Evolutionary conservation across 495 filamentous ascomycete genomes (phyloP).

Genomic region (Daldinia loculata): DNA sequence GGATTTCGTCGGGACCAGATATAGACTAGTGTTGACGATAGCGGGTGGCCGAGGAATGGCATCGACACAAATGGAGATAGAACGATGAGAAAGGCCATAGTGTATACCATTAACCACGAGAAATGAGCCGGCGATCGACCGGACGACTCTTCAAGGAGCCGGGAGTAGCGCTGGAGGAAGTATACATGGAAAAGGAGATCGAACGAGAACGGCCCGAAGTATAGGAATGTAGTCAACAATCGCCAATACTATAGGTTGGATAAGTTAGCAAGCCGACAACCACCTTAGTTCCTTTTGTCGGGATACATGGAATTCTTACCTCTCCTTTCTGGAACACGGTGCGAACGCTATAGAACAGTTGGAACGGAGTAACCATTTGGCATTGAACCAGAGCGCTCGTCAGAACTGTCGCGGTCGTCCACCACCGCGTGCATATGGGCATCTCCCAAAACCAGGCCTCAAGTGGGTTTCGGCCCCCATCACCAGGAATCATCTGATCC

Average conservation of each 20-base stretch:
- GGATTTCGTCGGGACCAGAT: conserved; percentile 98
- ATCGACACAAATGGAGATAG: conserved; percentile 87
- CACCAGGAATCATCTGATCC: conserved; percentile 72
- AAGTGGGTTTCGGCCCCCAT: conserved; percentile 78
- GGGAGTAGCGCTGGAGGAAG: conserved; percentile 96
- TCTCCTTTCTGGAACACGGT: conserved; percentile 90
- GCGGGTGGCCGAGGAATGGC: conserved; percentile 88
- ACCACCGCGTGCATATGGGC: conserved; percentile 93
- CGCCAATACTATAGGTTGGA: conserved; percentile 82
- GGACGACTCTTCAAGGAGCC: conserved; percentile 92
- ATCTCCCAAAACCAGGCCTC: conserved; percentile 99
- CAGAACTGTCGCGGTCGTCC: conserved; percentile 90
- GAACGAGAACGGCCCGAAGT: conserved; percentile 92
- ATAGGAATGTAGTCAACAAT: conserved; percentile 91
- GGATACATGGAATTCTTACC: conserved; percentile 56
- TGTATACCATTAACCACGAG: conserved; percentile 91
- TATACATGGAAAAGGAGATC: conserved; percentile 99
- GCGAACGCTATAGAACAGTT: conserved; percentile 95
- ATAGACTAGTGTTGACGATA: conserved; percentile 93
- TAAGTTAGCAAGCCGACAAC: conserved; percentile 19
- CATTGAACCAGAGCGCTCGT: conserved; percentile 94
- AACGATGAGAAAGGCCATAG: conserved; percentile 74
- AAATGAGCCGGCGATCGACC: conserved; percentile 90
- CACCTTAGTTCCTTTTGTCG: neutral
- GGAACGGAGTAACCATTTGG: conserved; percentile 86